These are phyloP conservation scores for Eucalyptus viminalis DNA, from an alignment of 345 rosid species.

Conservation along the genomic window DNA sequence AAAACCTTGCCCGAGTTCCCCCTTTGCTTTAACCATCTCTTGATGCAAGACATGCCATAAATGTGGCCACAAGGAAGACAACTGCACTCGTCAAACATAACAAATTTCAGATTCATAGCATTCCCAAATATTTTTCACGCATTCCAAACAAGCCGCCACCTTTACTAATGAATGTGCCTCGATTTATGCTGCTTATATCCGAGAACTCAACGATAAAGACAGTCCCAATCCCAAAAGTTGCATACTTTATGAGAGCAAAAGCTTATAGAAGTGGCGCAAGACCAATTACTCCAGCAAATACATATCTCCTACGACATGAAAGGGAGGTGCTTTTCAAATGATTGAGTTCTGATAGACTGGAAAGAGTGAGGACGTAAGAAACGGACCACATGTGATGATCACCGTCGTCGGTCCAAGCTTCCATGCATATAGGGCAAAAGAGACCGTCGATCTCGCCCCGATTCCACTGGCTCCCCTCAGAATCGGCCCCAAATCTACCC, in stretches of 20 bases:
- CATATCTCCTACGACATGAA: not conserved
- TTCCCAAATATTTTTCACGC: not conserved
- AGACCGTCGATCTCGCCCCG: constrained; percentile 47
- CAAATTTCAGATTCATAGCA: not conserved
- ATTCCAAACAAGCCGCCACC: not conserved
- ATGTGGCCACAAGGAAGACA: constrained; percentile 94
- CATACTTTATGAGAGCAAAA: not conserved
- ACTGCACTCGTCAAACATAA: constrained; percentile 16
- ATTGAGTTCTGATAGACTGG: not conserved
- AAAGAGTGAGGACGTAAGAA: not conserved
- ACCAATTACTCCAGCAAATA: not conserved
- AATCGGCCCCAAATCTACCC: not conserved
- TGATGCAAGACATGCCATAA: constrained; percentile 74
- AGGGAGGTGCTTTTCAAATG: not conserved
- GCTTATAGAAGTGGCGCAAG: not conserved
- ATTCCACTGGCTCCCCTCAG: constrained; percentile 38
- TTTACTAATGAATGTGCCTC: not conserved
- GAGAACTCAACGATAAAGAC: not conserved
- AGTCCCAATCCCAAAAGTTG: not conserved
- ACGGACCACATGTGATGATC: constrained; percentile 68
- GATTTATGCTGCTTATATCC: not conserved
- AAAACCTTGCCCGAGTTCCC: constrained; percentile 50
- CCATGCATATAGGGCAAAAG: constrained; percentile 76
- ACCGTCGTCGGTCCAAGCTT: constrained; percentile 57
- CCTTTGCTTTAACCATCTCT: constrained; percentile 52